Conservation (phyloP, 2,329 filamentous ascomycete genomes). For the Apiospora arundinis region DNA sequence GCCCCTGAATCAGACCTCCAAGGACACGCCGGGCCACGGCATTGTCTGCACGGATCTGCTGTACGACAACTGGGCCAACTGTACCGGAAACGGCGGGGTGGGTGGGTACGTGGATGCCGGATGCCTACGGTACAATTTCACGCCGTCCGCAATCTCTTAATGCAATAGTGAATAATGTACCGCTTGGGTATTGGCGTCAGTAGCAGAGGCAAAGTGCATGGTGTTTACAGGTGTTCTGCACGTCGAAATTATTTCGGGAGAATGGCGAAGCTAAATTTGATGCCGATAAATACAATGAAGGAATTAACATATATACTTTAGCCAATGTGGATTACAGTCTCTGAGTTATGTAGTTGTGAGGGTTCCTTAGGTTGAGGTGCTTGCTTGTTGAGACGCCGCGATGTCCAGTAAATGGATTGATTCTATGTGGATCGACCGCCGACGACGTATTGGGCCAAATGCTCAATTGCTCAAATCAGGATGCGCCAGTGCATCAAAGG, state of each 20-base stretch:
- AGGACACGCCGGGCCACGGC: not conserved
- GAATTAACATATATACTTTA: no score
- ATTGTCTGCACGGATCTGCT: not conserved
- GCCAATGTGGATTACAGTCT: not conserved
- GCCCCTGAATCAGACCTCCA: not conserved
- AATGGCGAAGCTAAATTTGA: not conserved
- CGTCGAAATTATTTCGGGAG: not conserved
- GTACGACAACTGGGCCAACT: conserved; percentile 8
- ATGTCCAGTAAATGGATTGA: not conserved
- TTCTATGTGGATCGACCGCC: not conserved
- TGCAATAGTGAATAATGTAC: not conserved
- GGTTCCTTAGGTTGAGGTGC: not conserved
- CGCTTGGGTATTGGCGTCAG: not conserved
- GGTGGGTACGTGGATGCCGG: not conserved
- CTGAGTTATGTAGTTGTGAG: no score
- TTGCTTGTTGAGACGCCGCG: not conserved
- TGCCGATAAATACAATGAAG: no score
- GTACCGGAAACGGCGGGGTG: not conserved
- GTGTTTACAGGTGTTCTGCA: not conserved
- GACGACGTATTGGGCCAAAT: not conserved
- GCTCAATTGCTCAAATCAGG: not conserved
- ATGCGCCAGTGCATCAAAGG: not conserved
- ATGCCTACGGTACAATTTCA: not conserved
- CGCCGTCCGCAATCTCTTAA: not conserved
- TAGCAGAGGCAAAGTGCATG: not conserved